Conservation (phyloP, 2,329 filamentous ascomycete species). For the Tolypocladium tropicale region DNA sequence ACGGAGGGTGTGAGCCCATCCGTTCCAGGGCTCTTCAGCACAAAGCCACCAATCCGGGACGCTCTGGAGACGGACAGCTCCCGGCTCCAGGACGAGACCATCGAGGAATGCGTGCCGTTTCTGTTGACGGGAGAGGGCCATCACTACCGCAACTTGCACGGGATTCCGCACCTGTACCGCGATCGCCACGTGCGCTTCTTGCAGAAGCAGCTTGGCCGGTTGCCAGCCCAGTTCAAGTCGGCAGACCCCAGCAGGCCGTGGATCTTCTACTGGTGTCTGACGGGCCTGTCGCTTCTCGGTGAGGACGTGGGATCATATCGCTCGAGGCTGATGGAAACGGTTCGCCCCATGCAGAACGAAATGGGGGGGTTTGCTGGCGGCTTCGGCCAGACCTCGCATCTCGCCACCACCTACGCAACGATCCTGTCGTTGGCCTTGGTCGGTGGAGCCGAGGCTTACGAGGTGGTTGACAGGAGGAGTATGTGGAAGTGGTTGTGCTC, state of each 20-base stretch:
- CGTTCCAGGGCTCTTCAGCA: slow-evolving; percentile 48
- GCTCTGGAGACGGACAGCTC: slow-evolving; percentile 58
- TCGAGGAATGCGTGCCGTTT: slow-evolving; percentile 58
- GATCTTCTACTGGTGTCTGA: slow-evolving; percentile 88
- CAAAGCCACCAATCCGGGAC: slow-evolving; percentile 54
- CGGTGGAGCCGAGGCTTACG: slow-evolving; percentile 63
- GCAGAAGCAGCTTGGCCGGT: slow-evolving; percentile 42
- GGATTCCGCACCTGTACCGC: slow-evolving; percentile 65
- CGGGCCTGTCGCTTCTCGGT: slow-evolving; percentile 64
- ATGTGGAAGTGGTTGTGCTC: slow-evolving; percentile 88
- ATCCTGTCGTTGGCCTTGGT: slow-evolving; percentile 70
- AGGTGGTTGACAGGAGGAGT: slow-evolving; percentile 66
- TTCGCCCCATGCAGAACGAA: slow-evolving; percentile 70
- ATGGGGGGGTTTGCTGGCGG: slow-evolving; percentile 86
- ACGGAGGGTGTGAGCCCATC: slow-evolving; percentile 2
- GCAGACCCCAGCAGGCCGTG: slow-evolving; percentile 86
- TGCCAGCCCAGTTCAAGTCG: slow-evolving; percentile 60
- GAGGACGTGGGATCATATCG: slow-evolving; percentile 62
- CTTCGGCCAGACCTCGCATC: slow-evolving; percentile 81
- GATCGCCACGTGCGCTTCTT: slow-evolving; percentile 53
- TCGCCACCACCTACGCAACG: slow-evolving; percentile 80
- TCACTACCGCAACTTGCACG: slow-evolving; percentile 54
- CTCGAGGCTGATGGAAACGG: slow-evolving; percentile 61
- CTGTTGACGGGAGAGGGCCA: slow-evolving; percentile 43
- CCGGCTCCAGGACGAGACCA: slow-evolving; percentile 54